A percentile compares a stretch with the other conserved stretches of the same genome.
These are phyloP conservation scores for Corymbia calophylla DNA, from an alignment of 441 rosid genomes.

Conservation along the genomic window DNA sequence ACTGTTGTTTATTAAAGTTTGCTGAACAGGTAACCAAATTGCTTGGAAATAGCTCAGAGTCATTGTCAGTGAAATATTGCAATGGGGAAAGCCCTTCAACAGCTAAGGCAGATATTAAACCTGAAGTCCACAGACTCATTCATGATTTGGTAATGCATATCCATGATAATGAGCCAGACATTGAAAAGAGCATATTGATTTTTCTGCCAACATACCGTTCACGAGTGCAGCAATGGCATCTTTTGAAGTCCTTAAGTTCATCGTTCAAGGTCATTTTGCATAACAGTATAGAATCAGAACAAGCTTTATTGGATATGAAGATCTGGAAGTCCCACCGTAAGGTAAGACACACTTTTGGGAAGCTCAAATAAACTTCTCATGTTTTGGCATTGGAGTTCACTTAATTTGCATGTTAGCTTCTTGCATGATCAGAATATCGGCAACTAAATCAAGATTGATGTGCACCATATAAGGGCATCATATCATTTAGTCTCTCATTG, in stretches of 20 bases:
- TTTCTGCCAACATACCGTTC: slow-evolving; percentile 90
- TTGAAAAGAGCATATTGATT: slow-evolving; percentile 83
- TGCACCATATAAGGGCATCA: not conserved
- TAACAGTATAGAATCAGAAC: slow-evolving; percentile 67
- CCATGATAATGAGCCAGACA: slow-evolving; percentile 71
- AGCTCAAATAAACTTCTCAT: not conserved
- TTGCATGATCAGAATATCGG: not conserved
- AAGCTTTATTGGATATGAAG: slow-evolving; percentile 82
- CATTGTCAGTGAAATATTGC: slow-evolving; percentile 37
- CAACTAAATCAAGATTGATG: not conserved
- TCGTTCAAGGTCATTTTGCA: slow-evolving; percentile 75
- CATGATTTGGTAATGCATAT: slow-evolving; percentile 63
- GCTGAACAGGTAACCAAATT: slow-evolving; percentile 50
- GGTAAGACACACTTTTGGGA: slow-evolving; percentile 26
- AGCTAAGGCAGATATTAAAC: slow-evolving; percentile 56
- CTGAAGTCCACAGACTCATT: slow-evolving; percentile 70
- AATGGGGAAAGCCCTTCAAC: slow-evolving; percentile 54
- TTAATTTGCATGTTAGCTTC: not conserved
- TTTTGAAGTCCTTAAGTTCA: slow-evolving; percentile 39
- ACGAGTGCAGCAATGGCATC: slow-evolving; percentile 76
- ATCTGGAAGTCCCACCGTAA: slow-evolving; percentile 78
- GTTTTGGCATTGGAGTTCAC: not conserved
- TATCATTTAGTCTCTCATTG: not conserved
- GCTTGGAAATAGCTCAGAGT: slow-evolving; percentile 50
- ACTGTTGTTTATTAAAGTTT: not conserved